phyloP scores from a whole-genome alignment of 148 eudicot genomes.

The Diospyros kaki region DNA sequence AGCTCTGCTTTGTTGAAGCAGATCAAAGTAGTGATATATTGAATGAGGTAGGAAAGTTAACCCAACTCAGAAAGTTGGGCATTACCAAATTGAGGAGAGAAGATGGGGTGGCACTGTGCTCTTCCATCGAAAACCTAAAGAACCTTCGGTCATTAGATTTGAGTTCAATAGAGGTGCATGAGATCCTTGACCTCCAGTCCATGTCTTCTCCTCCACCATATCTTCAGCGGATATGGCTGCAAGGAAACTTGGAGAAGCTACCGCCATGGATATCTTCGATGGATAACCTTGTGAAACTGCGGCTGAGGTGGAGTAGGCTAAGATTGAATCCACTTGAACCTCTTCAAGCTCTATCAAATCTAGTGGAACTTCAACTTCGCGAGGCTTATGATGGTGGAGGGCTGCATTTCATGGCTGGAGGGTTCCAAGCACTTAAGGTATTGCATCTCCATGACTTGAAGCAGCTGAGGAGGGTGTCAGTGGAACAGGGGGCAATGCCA shows the following conservation, averaged over 20 bases:
- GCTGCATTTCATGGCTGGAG: background rate
- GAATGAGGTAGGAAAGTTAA: conserved; percentile 2
- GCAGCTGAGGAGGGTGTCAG: background rate
- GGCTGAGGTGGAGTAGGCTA: background rate
- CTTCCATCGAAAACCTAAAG: background rate
- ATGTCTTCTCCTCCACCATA: conserved; percentile 3
- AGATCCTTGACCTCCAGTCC: background rate
- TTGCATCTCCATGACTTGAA: background rate
- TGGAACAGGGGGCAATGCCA: conserved; percentile 2
- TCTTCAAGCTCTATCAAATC: background rate
- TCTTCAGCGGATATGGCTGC: background rate
- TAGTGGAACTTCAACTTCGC: background rate
- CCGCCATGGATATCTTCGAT: background rate
- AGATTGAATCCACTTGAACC: background rate
- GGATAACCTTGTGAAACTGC: background rate
- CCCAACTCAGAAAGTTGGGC: conserved; percentile 2
- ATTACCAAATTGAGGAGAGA: background rate
- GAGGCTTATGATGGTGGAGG: background rate
- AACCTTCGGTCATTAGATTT: background rate
- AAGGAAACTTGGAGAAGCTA: background rate
- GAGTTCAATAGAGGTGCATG: background rate
- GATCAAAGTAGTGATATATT: background rate
- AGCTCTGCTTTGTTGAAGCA: conserved; percentile 15
- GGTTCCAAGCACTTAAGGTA: background rate
- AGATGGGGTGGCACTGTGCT: conserved; percentile 4